Conservation (phyloP, 371 early-diverging fungal genomes). For the Cokeromyces recurvatus region DNA sequence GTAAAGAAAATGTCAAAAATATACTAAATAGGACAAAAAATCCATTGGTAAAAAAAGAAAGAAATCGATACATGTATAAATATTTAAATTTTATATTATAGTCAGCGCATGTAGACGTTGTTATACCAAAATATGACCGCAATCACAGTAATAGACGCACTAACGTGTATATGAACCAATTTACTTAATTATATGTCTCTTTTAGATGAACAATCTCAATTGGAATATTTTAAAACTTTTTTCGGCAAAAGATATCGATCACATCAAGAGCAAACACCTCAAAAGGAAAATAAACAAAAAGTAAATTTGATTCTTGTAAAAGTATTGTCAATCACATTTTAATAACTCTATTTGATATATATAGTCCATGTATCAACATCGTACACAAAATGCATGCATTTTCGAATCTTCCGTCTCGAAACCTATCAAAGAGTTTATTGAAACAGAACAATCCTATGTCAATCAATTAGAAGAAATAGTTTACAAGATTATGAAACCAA, state of each 20-base stretch:
- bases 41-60: constrained; percentile 14
- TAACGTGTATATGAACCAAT: too few species aligned
- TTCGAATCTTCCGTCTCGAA: constrained; percentile 6
- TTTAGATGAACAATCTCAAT: too few species aligned
- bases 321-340: too few species aligned
- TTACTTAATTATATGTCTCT: too few species aligned
- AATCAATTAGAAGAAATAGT: constrained; percentile 14
- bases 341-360: too few species aligned
- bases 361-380: too few species aligned
- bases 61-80: too few species aligned
- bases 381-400: constrained; percentile 5
- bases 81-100: too few species aligned
- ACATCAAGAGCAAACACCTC: background rate
- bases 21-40: constrained; percentile 20
- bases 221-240: constrained; percentile 16
- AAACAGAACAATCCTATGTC: constrained; percentile 19
- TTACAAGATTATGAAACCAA: constrained; percentile 11
- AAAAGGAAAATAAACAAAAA: background rate
- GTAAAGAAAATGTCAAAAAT: constrained; percentile 20
- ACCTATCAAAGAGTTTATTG: constrained; percentile 15
- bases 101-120: too few species aligned
- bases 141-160: background rate
- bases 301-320: too few species aligned
- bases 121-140: background rate
- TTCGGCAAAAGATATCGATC: constrained; percentile 12